Conservation (phyloP, 2,329 filamentous ascomycete species). For the Neoarthrinium moseri region DNA sequence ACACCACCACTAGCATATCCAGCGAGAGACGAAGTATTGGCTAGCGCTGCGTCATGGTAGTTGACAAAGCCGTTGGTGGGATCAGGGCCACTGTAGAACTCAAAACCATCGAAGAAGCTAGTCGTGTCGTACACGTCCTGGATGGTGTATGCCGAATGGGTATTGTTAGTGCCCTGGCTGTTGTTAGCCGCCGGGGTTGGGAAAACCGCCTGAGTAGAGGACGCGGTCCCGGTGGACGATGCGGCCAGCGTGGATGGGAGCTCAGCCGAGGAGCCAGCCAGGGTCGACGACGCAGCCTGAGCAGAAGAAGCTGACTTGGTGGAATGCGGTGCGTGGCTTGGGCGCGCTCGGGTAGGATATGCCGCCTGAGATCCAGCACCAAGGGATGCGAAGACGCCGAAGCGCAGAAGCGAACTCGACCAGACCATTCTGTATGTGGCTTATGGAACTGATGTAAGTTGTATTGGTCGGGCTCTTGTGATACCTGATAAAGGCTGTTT, state of each 20-base stretch:
- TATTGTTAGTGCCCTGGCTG: no score
- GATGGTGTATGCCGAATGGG: slow-evolving; percentile 39
- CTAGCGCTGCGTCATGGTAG: slow-evolving; percentile 61
- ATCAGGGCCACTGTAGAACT: slow-evolving; percentile 58
- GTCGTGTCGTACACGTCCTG: slow-evolving; percentile 45
- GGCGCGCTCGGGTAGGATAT: slow-evolving; percentile 48
- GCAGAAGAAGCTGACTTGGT: no score
- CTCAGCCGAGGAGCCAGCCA: no score
- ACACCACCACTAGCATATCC: slow-evolving; percentile 53
- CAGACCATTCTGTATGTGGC: neutral
- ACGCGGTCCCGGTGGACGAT: no score
- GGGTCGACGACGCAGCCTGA: no score
- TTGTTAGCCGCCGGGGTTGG: no score
- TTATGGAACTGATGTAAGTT: neutral
- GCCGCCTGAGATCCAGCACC: slow-evolving; percentile 17
- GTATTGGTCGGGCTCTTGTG: neutral
- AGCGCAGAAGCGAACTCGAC: neutral
- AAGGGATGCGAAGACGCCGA: neutral
- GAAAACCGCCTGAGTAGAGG: no score
- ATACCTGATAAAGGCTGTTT: neutral
- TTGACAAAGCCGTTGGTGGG: slow-evolving; percentile 75
- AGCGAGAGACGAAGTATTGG: slow-evolving; percentile 57
- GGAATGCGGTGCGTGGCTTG: no score
- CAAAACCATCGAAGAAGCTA: slow-evolving; percentile 57
- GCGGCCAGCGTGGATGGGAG: no score